These are phyloP conservation scores for Syzygium aromaticum DNA, from an alignment of 345 rosid genomes.

Conservation along the genomic window DNA sequence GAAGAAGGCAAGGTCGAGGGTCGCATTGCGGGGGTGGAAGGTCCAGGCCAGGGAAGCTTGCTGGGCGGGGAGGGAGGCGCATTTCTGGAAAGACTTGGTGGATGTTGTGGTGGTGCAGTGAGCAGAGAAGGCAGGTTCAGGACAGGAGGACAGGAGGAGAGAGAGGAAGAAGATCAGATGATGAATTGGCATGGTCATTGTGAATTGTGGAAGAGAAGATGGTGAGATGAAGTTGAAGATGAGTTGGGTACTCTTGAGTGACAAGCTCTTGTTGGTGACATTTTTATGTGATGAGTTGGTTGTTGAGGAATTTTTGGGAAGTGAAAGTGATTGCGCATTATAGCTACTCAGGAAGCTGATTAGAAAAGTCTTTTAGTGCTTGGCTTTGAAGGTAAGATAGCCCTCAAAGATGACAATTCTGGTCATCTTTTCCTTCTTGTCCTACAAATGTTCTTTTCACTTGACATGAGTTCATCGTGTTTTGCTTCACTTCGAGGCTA, in stretches of 20 bases:
- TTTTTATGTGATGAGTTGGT: conserved; percentile 6
- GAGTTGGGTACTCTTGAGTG: not conserved
- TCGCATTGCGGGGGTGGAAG: conserved; percentile 65
- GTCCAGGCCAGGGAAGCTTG: conserved; percentile 97
- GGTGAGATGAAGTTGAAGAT: not conserved
- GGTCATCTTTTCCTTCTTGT: not conserved
- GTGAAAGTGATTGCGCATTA: conserved; percentile 1
- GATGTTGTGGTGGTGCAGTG: conserved; percentile 55
- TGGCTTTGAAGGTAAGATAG: conserved; percentile 41
- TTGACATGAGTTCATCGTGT: not conserved
- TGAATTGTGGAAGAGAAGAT: not conserved
- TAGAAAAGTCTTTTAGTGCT: conserved; percentile 4
- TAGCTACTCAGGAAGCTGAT: not conserved
- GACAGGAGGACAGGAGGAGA: conserved; percentile 17
- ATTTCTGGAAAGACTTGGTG: conserved; percentile 55
- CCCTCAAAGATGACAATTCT: not conserved
- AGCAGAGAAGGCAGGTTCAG: conserved; percentile 23
- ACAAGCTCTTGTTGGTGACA: conserved; percentile 8
- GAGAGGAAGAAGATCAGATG: conserved; percentile 4
- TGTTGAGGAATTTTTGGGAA: not conserved
- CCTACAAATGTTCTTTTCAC: not conserved
- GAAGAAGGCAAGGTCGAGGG: conserved; percentile 79
- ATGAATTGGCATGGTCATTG: conserved; percentile 4
- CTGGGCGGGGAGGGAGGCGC: conserved; percentile 78
- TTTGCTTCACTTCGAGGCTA: conserved; percentile 47